Percentiles rank a stretch among this genome's conserved stretches.
phyloP scores from a whole-genome alignment of 2,329 filamentous ascomycete species.

The Xylaria sp. region DNA sequence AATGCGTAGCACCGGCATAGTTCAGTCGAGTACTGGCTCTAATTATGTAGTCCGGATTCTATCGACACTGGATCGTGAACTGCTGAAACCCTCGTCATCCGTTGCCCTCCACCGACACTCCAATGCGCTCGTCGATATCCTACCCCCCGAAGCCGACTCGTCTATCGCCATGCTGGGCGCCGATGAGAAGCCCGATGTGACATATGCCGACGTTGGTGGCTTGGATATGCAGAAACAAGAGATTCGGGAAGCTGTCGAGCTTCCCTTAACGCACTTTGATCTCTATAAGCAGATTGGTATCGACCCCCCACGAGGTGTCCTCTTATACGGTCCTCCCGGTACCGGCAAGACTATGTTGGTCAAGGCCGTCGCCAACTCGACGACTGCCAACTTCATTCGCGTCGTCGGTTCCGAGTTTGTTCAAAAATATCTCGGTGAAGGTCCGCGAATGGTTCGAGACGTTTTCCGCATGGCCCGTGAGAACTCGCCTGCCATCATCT shows the following conservation, averaged over 20 bases:
- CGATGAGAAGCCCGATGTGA: conserved; percentile 98
- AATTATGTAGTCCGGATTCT: conserved; percentile 99
- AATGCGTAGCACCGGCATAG: conserved; percentile 84
- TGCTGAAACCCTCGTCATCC: conserved; percentile 96
- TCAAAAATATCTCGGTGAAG: conserved; percentile 98
- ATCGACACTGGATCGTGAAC: conserved; percentile 96
- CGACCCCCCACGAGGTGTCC: conserved; percentile 93
- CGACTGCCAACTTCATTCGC: conserved; percentile 96
- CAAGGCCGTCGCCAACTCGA: conserved; percentile 98
- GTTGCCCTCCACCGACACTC: conserved; percentile 98
- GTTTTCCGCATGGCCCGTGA: conserved; percentile 99
- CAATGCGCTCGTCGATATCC: conserved; percentile 96
- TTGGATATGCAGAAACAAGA: conserved; percentile 99
- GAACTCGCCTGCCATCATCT: conserved; percentile 98
- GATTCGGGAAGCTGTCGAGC: conserved; percentile 95
- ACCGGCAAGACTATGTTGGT: conserved; percentile 90
- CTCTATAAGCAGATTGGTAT: conserved; percentile 99
- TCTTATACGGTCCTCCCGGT: conserved; percentile 94
- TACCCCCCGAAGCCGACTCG: conserved; percentile 98
- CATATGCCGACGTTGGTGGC: conserved; percentile 96
- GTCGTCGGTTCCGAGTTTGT: conserved; percentile 99
- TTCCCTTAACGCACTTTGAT: conserved; percentile 96
- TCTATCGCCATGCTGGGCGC: conserved; percentile 98
- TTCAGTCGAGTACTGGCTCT: conserved; percentile 96
- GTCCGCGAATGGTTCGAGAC: conserved; percentile 97